Conservation (phyloP, 768 basidiomycete species). For the Hortiboletus flavorubellus region DNA sequence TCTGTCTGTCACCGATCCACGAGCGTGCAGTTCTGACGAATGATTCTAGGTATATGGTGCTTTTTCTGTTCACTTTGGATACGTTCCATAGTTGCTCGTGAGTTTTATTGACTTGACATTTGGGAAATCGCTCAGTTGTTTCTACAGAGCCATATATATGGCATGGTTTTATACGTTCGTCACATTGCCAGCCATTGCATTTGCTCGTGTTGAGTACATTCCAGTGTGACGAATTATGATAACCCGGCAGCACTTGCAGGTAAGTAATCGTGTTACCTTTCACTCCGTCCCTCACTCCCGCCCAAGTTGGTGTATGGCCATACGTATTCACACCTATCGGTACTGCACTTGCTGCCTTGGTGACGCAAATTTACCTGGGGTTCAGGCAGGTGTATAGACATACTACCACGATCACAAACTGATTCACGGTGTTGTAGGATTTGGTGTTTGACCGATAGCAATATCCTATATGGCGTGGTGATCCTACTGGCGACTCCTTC, state of each 20-base stretch:
- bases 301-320: constrained; percentile 44
- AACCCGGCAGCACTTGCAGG: constrained; percentile 11
- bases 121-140: too few relatives aligned
- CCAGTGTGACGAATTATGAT: constrained; percentile 10
- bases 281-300: background rate
- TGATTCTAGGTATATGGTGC: background rate
- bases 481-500: constrained; percentile 36
- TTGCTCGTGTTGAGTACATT: background rate
- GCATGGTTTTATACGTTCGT: constrained; percentile 19
- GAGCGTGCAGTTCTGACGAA: background rate
- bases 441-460: constrained; percentile 10
- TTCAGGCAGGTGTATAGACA: constrained; percentile 34
- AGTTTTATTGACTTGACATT: background rate
- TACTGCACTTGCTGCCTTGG: constrained; percentile 44
- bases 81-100: constrained; percentile 2
- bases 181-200: too few relatives aligned
- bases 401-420: background rate
- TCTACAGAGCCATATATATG: constrained; percentile 15
- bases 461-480: constrained; percentile 32
- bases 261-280: background rate
- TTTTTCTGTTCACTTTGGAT: background rate
- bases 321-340: constrained; percentile 49
- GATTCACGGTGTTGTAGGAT: constrained; percentile 8
- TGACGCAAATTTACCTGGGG: constrained; percentile 48
- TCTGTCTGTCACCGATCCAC: background rate